phyloP scores from a whole-genome alignment of 306 rosid genomes.

The Fagus sylvatica region DNA sequence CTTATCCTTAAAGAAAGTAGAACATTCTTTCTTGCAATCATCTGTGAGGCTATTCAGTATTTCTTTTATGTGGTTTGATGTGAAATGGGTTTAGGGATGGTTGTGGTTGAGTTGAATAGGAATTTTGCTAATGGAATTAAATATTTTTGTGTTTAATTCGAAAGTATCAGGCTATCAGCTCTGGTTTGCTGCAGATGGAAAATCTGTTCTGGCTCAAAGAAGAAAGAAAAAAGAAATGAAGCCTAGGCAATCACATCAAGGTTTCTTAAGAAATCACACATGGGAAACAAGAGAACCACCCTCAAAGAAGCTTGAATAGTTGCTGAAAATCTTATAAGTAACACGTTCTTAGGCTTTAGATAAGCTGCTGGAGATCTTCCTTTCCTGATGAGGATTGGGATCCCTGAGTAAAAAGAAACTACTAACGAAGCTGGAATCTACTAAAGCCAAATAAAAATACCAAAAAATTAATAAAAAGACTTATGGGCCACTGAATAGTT shows the following conservation, averaged over 20 bases:
- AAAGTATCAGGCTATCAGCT: background rate
- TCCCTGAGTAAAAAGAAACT: background rate
- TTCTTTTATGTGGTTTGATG: background rate
- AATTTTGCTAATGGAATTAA: background rate
- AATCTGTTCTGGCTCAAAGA: background rate
- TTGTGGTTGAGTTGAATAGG: background rate
- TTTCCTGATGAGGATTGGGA: background rate
- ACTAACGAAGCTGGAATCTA: background rate
- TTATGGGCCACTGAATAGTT: background rate
- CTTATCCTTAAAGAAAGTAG: background rate
- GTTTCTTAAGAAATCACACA: background rate
- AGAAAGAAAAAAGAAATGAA: background rate
- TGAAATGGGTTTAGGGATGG: background rate
- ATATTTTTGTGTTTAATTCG: background rate
- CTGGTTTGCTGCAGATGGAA: background rate
- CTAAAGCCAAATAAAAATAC: background rate
- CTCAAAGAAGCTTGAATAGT: background rate
- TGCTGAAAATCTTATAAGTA: background rate
- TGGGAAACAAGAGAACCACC: background rate
- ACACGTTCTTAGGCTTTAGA: background rate
- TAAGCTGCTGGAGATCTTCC: background rate
- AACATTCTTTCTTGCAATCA: background rate
- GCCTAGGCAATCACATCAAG: background rate
- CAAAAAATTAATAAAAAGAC: background rate
- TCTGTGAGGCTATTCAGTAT: background rate